phyloP scores from a whole-genome alignment of 345 rosid genomes.

The Eucalyptus coolabah region DNA sequence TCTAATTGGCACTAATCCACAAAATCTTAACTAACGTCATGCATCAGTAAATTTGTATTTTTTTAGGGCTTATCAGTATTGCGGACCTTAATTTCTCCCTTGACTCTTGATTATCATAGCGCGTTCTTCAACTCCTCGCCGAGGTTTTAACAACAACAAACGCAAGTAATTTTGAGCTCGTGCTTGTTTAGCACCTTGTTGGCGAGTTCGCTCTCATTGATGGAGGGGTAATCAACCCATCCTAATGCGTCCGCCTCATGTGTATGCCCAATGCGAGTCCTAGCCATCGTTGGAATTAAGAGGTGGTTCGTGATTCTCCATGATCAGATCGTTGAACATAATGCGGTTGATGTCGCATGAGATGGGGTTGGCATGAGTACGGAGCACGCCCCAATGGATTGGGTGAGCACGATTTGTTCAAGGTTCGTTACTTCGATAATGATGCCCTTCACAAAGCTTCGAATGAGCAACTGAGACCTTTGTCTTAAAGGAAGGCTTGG shows the following conservation, averaged over 20 bases:
- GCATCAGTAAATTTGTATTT: fast-evolving
- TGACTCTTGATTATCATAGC: fast-evolving
- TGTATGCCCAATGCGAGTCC: background rate
- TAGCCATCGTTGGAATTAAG: background rate
- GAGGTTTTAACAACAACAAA: no score
- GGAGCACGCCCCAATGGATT: background rate
- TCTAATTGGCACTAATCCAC: fast-evolving
- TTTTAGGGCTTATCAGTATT: background rate
- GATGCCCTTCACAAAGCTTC: background rate
- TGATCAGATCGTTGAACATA: background rate
- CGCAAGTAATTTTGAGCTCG: no score
- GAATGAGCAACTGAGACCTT: background rate
- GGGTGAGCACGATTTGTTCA: background rate
- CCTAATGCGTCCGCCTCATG: fast-evolving
- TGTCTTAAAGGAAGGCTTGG: background rate
- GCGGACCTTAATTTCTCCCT: background rate
- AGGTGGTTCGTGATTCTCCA: background rate
- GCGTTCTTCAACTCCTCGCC: fast-evolving
- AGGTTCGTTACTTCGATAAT: background rate
- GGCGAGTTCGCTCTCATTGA: background rate
- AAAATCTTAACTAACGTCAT: no score
- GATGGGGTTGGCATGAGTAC: background rate
- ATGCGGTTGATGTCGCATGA: background rate
- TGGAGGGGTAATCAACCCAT: background rate
- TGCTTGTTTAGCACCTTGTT: no score